Conservation (phyloP, 148 eudicot species). For the Agrostemma githago region DNA sequence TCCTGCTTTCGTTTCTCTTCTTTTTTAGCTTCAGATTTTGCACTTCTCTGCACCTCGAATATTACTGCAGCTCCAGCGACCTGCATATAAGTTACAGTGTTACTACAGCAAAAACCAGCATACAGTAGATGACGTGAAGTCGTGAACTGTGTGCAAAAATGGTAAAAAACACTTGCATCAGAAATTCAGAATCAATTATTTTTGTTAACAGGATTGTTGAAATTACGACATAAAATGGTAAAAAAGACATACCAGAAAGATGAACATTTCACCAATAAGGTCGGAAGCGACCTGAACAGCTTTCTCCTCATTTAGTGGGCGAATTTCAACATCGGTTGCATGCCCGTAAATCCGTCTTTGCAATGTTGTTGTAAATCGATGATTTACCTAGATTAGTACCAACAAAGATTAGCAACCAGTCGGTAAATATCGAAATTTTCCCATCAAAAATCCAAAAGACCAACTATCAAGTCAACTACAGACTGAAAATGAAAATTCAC, state of each 20-base stretch:
- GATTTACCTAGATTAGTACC: constrained; percentile 64
- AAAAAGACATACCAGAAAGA: constrained; percentile 64
- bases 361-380: constrained; percentile 67
- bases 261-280: constrained; percentile 76
- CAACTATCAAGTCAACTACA: too few relatives aligned
- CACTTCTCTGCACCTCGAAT: constrained; percentile 84
- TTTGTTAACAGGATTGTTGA: too few relatives aligned
- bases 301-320: constrained; percentile 87
- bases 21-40: constrained; percentile 79
- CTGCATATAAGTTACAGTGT: constrained; percentile 31
- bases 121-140: background rate
- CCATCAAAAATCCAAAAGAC: too few relatives aligned
- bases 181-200: too few relatives aligned
- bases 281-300: constrained; percentile 92
- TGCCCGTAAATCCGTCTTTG: constrained; percentile 91
- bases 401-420: background rate
- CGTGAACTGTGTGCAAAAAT: background rate
- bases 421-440: too few relatives aligned
- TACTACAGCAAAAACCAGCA: background rate
- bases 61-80: constrained; percentile 78
- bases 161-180: too few relatives aligned
- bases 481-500: too few relatives aligned
- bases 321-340: constrained; percentile 85
- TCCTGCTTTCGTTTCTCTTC: constrained; percentile 70
- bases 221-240: too few relatives aligned